Percentiles rank a stretch among this genome's conserved stretches.
Evolutionary conservation across 768 basidiomycete genomes (phyloP).

Genomic region (Amanita muscaria): DNA sequence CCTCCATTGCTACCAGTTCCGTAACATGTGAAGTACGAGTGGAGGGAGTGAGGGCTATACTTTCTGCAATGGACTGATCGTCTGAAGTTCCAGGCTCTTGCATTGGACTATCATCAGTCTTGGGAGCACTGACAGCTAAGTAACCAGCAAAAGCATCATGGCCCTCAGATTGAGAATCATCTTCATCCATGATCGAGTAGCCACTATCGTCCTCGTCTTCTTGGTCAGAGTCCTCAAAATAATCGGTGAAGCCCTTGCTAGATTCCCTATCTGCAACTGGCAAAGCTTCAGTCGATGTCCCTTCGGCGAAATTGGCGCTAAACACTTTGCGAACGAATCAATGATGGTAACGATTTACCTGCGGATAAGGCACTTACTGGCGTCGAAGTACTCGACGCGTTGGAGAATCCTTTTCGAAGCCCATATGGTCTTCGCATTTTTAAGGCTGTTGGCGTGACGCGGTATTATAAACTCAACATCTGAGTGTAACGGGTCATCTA

Average conservation of each 20-base stretch:
- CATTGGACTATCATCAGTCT: not conserved
- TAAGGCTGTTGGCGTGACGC: slow-evolving; percentile 25
- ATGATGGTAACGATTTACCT: not conserved
- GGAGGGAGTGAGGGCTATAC: not conserved
- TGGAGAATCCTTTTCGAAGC: slow-evolving; percentile 60
- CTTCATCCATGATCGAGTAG: slow-evolving; percentile 3
- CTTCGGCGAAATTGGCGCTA: slow-evolving; percentile 60
- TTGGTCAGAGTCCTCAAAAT: slow-evolving; percentile 45
- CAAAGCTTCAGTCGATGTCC: slow-evolving; percentile 22
- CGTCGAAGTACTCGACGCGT: slow-evolving; percentile 71
- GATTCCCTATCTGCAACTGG: slow-evolving; percentile 13
- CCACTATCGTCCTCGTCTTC: slow-evolving; percentile 24
- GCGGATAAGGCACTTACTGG: slow-evolving; percentile 35
- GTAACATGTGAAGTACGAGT: not conserved
- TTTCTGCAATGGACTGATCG: slow-evolving; percentile 1
- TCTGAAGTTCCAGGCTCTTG: not conserved
- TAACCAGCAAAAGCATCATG: not conserved
- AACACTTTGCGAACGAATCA: slow-evolving; percentile 40
- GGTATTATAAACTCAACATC: slow-evolving; percentile 79
- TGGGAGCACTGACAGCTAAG: not conserved
- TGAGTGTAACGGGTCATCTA: slow-evolving; percentile 79
- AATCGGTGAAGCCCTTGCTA: slow-evolving; percentile 24
- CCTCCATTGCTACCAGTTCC: not conserved
- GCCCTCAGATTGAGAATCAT: not conserved
- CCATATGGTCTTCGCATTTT: slow-evolving; percentile 43